Conservation (phyloP, 345 rosid genomes). For the Laguncularia racemosa region DNA sequence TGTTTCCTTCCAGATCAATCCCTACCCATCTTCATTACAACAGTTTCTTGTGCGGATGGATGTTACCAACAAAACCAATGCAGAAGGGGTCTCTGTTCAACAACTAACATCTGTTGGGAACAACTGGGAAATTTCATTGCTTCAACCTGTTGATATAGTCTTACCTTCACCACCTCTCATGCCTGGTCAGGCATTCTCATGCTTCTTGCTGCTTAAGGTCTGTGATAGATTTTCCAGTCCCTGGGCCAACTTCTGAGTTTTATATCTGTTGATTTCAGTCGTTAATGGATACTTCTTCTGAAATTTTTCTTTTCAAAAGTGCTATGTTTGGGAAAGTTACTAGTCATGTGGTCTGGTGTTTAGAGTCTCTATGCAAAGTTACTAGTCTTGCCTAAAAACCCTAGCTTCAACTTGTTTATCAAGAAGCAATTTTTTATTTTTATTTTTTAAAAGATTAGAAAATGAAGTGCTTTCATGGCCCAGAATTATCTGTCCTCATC, state of each 20-base stretch:
- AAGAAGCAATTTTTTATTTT: no score
- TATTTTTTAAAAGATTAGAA: no score
- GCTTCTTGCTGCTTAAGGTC: slow-evolving; percentile 84
- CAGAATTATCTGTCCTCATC: no score
- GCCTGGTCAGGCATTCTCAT: slow-evolving; percentile 81
- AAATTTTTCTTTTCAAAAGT: no score
- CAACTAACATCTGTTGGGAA: slow-evolving; percentile 76
- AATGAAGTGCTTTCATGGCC: no score
- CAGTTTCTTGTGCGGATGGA: slow-evolving; percentile 85
- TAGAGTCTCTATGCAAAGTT: no score
- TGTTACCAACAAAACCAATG: slow-evolving; percentile 63
- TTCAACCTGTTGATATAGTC: slow-evolving; percentile 57
- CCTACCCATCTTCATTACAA: slow-evolving; percentile 69
- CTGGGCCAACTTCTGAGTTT: neutral
- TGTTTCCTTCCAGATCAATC: slow-evolving; percentile 66
- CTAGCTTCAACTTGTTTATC: no score
- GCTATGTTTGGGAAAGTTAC: no score
- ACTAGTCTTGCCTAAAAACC: no score
- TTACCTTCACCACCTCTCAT: slow-evolving; percentile 52
- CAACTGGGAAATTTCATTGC: slow-evolving; percentile 79
- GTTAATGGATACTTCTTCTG: neutral
- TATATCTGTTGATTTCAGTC: neutral
- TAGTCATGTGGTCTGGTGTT: no score
- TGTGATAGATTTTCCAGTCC: neutral
- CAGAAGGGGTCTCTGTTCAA: slow-evolving; percentile 63